Evolutionary conservation across 768 basidiomycete species (phyloP), one percentile per base, ranked within the genome.

Genomic region (Auricularia cornea): DNA sequence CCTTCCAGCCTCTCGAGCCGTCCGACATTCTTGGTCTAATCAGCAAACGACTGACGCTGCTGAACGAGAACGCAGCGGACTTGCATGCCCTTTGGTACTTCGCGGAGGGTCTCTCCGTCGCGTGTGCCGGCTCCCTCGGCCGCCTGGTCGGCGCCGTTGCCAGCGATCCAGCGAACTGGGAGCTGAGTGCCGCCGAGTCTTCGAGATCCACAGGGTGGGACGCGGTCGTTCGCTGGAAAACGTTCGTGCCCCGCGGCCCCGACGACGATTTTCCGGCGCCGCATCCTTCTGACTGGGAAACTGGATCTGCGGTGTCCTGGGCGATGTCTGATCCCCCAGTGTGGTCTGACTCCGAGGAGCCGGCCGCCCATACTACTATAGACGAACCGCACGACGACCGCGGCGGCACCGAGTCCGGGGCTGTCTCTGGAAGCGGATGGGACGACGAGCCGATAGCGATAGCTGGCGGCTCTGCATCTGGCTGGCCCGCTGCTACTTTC

Each of bases 21-120:
- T 8, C n/a, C 3, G 56, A 23, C 10, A 38, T 63, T 10, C 52
- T 62, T 26, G 57, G 30, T 3, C n/a, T 59, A 16, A 20, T 63
- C 8, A 23, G 40, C 26, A 6, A 26, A 10, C 16, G 29, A 8
- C 26, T 63, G 31, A 35, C n/a, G 11, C 26, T 26, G 26, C 23
- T 41, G 31, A 40, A 38, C 11, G 54, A 57, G 18, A 26, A 16
- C 18, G 28, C 31, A 10, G 29, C 18, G 12, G 57, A 59, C 3
- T 14, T 63, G 14, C 35, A 38, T 16, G 57, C 35, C 56, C 56
- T 63, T 20, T 63, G 62, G 62, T 57, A 57, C 54, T 40, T 59
- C 33, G 20, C 38, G 18, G 57, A 59, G 12, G 52, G 20, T 16
- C 16, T 63, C 51, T 59, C 62, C 5, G n/a, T 30, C 28, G 62